Evolutionary conservation across 169 alveolate genomes (phyloP).

Genomic region (Theileria orientalis): DNA sequence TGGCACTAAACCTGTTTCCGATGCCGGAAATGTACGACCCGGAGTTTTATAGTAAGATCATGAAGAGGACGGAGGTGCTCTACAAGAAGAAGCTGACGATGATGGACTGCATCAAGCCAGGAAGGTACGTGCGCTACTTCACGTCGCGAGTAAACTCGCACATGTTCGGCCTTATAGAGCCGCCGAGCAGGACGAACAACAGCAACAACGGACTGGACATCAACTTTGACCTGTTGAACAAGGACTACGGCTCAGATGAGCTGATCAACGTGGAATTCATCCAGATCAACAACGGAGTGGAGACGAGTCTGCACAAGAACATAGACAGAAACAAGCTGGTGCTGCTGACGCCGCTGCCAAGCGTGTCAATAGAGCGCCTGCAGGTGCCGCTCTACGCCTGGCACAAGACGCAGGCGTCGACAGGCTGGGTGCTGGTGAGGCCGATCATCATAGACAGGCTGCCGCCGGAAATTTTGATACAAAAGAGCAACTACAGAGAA

Average conservation of each 20-base stretch:
- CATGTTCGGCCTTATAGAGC: constrained; percentile 67
- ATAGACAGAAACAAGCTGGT: constrained; percentile 60
- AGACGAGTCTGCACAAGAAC: constrained; percentile 53
- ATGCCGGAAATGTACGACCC: constrained; percentile 78
- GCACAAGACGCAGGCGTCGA: constrained; percentile 65
- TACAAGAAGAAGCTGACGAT: constrained; percentile 66
- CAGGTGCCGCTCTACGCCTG: constrained; percentile 68
- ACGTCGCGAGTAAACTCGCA: constrained; percentile 57
- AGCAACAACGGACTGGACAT: constrained; percentile 15
- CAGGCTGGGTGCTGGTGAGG: constrained; percentile 68
- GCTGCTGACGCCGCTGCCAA: constrained; percentile 65
- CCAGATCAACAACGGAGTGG: constrained; percentile 62
- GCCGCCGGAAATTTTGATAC: constrained; percentile 64
- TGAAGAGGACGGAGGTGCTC: constrained; percentile 53
- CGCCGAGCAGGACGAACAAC: constrained; percentile 41
- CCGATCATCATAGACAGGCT: constrained; percentile 63
- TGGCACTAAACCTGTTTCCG: constrained; percentile 80
- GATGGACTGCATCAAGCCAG: constrained; percentile 66
- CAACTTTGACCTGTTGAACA: constrained; percentile 31
- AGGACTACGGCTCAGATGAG: constrained; percentile 60
- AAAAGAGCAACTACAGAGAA: constrained; percentile 64
- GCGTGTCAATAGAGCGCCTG: constrained; percentile 48
- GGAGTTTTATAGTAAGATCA: constrained; percentile 70
- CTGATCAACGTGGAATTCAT: constrained; percentile 64
- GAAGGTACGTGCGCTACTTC: constrained; percentile 62